phyloP scores from a whole-genome alignment of 1,284 basidiomycete species.

The Spongiforma sp. region DNA sequence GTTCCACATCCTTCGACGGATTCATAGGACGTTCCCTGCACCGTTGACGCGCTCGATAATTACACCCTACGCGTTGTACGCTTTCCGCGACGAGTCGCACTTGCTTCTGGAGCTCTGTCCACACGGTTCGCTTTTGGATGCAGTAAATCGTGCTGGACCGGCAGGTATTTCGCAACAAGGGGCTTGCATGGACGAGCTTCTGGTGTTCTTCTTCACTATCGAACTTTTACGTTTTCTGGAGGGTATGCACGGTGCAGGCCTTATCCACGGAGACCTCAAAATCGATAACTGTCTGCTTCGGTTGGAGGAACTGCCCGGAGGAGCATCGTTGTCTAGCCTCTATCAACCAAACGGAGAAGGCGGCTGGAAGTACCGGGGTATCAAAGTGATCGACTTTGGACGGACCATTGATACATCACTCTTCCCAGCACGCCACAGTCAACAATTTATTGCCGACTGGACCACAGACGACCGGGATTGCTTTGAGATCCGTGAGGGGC shows the following conservation, averaged over 20 bases:
- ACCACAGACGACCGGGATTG: conserved; percentile 88
- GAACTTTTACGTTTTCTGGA: conserved; percentile 89
- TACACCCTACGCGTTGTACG: conserved; percentile 76
- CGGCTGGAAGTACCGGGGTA: conserved; percentile 89
- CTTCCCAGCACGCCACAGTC: conserved; percentile 67
- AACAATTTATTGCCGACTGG: conserved; percentile 91
- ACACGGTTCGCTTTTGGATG: conserved; percentile 93
- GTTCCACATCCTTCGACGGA: conserved; percentile 83
- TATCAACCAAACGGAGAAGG: conserved; percentile 80
- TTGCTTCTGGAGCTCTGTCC: conserved; percentile 88
- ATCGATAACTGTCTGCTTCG: conserved; percentile 98
- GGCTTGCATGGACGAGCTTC: conserved; percentile 90
- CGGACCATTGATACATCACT: conserved; percentile 87
- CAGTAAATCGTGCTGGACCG: conserved; percentile 84
- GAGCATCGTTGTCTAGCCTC: conserved; percentile 66
- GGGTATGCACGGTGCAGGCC: conserved; percentile 78
- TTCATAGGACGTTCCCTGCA: conserved; percentile 70
- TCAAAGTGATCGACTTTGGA: conserved; percentile 97
- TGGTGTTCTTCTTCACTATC: conserved; percentile 95
- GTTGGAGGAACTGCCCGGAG: conserved; percentile 81
- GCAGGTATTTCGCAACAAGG: conserved; percentile 76
- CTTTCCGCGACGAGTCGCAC: conserved; percentile 89
- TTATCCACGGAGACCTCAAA: conserved; percentile 99
- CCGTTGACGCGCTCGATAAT: conserved; percentile 71
- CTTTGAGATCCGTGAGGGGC: conserved; percentile 83